Base-by-base conservation (phyloP, 441 rosid genomes). In the Corymbia citriodora region DNA sequence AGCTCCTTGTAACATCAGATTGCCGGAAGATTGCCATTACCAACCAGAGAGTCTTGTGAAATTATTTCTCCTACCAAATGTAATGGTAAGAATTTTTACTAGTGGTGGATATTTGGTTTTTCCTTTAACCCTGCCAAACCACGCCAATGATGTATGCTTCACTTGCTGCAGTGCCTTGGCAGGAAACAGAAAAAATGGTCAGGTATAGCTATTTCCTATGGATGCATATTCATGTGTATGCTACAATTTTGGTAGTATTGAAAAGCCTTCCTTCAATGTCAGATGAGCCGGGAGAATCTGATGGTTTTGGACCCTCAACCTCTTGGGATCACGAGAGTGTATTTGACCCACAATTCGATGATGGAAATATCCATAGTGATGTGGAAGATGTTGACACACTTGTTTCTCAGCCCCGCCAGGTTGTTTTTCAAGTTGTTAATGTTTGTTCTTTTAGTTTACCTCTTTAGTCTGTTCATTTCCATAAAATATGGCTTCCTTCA, bases 11-110 rank as follows among this genome's bases (percentile, higher is more conserved):
- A 95, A 92, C 89, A 95, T 96, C 82, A 95, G 91, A 90, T 94
- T 98, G 63, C 99, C 99, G 18, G 99, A 97, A 95, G 99, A 97
- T 95, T 97, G 97, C 91, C 99, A 98, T 92, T 98, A 96, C 91
- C 99, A 97, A 92, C 99, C 99, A 72, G 98, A 96, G 93, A 90
- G 94, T 93, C 97, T 98, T 83, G 95, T 97, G 88, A 98, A 97
- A 93, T 93, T 98, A 88, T 98, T 97, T 94, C 96, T 97, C 92
- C 94, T 96, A 52, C 99, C 99, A 16, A 94, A 96, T 89, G 92
- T 93, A 72, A 95, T 94, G 99, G 99, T 97, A 97, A 91, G 88
- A 55, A 52, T 89, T 91, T 89, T 45, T 90, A 88, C 52, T 54
- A 31, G 72, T 72, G 65, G n/a, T 74, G 82, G 88, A 72, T 89